Conservation (phyloP, 2,329 filamentous ascomycete species). For the Plectosphaerella cucumerina region DNA sequence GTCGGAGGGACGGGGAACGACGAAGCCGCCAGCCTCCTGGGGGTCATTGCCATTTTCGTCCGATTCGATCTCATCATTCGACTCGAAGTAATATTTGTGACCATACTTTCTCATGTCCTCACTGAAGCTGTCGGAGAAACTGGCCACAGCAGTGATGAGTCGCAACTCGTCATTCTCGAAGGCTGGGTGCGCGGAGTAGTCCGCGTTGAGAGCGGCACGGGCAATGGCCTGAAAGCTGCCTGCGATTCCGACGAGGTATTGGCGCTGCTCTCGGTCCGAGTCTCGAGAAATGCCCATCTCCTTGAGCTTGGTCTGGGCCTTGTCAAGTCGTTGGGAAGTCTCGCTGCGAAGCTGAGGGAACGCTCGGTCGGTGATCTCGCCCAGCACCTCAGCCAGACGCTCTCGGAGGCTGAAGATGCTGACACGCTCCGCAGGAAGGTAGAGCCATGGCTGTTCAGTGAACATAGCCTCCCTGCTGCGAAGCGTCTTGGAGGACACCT, state of each 20-base stretch:
- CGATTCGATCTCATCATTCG: not conserved
- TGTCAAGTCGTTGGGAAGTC: constrained; percentile 5
- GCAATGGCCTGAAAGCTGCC: constrained; percentile 14
- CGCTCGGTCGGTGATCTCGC: constrained; percentile 20
- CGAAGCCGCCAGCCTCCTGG: not conserved
- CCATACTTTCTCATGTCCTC: not conserved
- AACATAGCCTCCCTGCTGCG: not conserved
- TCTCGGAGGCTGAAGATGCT: constrained; percentile 17
- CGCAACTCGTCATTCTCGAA: not conserved
- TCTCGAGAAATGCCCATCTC: not conserved
- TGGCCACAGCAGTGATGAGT: constrained; percentile 3
- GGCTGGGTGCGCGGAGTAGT: not conserved
- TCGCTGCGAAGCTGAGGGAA: constrained; percentile 21
- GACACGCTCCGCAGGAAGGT: constrained; percentile 15
- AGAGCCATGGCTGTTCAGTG: constrained; percentile 9
- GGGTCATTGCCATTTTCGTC: no score
- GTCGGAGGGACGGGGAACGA: not conserved
- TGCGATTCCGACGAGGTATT: constrained; percentile 12
- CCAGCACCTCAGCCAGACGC: constrained; percentile 18
- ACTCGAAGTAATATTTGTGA: not conserved
- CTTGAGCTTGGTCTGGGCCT: not conserved
- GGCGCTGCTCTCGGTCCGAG: constrained; percentile 11
- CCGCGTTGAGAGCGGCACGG: not conserved
- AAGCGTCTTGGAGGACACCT: not conserved
- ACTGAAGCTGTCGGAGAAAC: not conserved